Base-by-base conservation (phyloP, 139 green algal genomes). In the Zygnema cylindricum region DNA sequence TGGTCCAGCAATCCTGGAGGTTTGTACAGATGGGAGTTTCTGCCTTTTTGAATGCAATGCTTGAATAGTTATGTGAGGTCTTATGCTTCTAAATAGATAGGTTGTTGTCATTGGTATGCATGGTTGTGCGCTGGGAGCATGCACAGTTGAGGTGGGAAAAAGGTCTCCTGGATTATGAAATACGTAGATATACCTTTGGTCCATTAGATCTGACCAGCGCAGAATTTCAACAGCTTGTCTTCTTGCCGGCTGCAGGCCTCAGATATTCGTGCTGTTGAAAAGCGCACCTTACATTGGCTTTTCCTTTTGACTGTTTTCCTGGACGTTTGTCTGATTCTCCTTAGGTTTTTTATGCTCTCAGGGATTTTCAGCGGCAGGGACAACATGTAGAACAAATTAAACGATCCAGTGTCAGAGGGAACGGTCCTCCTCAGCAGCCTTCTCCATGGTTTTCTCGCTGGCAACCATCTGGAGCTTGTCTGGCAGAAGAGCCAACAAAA, bases 391-490 rank as follows among this genome's bases (percentile, higher is more conserved):
- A 63, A 16, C 49, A 63, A 16, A 63, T 25, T 16, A 63, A 63
- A 16, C 49, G 49, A 63, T 25, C 7, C 16, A 16, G 49, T 63
- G 49, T 63, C 49, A 7, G 49, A 63, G 49, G 49, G 16, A 63
- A 63, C 16, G 49, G 49, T 63, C 49, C 49, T 63, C 49, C 49
- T 63, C 49, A 63, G 49, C 49, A 63, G 16, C 16, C 49, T 63
- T 7, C 7, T 16, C 49, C 49, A 63, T 63, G 49, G 49, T 79
- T 43, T 43, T 40, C 71, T 43, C 71, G 71, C 11, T 79, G 71
- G 71, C 71, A 54, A 16, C 71, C 71, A 16, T 54, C 36, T n/a
- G 78, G 78, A 30, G 40, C 78, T 38, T 40, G 69, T 63, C n/a
- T 40, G 21, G 78, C 78, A 1, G 36, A 57, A 38, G 39, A 86